Percentiles rank a stretch among this genome's conserved stretches.
phyloP scores from a whole-genome alignment of 73 alveolate species.

The Paramecium tetraurelia region DNA sequence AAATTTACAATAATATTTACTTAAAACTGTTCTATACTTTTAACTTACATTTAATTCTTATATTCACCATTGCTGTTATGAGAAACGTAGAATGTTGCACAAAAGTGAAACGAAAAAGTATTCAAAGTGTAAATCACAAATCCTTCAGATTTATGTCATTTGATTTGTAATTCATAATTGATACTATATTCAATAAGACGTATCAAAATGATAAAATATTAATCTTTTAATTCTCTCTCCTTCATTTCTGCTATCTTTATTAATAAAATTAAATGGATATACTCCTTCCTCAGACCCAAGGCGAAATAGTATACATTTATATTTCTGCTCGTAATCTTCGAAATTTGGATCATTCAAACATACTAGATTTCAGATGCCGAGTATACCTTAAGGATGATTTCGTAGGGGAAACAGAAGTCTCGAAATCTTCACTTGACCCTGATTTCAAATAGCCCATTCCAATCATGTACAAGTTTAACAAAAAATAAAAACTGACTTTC shows the following conservation, averaged over 20 bases:
- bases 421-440: background rate
- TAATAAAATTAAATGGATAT: background rate
- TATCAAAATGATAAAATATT: constrained; percentile 1
- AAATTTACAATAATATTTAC: background rate
- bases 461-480: background rate
- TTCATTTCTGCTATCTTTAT: background rate
- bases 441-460: background rate
- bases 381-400: background rate
- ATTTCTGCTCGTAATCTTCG: constrained; percentile 4
- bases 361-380: background rate
- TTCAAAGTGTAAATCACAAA: background rate
- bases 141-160: background rate
- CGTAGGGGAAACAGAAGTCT: background rate
- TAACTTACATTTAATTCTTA: background rate
- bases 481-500: background rate
- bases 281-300: background rate
- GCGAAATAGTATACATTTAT: background rate
- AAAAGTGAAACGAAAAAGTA: background rate
- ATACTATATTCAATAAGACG: background rate
- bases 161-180: background rate
- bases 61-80: background rate
- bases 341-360: background rate
- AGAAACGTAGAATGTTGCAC: background rate
- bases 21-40: background rate
- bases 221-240: background rate